Evolutionary conservation across 2,329 filamentous ascomycete species (phyloP).

Genomic region (Helotiales sp.): DNA sequence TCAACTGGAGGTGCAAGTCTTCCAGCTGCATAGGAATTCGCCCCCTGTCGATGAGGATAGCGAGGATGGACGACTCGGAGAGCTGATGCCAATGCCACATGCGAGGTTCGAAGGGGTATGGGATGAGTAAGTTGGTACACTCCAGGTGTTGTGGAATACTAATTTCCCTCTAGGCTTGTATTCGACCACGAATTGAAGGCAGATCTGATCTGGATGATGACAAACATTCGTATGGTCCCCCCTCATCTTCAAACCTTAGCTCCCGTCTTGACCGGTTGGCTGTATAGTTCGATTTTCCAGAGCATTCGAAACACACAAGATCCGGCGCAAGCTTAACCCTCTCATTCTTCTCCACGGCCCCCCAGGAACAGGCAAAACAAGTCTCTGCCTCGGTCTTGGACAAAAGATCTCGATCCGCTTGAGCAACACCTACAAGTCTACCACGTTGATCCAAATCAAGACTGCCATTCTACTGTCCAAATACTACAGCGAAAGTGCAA

Average conservation of each 20-base stretch:
- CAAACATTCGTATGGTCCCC: conserved; percentile 37
- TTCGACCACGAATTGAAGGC: conserved; percentile 41
- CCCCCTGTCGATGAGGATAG: conserved; percentile 10
- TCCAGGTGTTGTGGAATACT: neutral
- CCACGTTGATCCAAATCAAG: conserved; percentile 51
- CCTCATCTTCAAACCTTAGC: neutral
- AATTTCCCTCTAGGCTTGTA: conserved; percentile 35
- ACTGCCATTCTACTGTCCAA: conserved; percentile 52
- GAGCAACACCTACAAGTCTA: conserved; percentile 43
- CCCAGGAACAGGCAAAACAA: conserved; percentile 89
- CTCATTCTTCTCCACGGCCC: conserved; percentile 91
- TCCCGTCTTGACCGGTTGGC: neutral
- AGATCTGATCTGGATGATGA: conserved; percentile 39
- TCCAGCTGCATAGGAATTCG: conserved; percentile 21
- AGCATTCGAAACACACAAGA: conserved; percentile 50
- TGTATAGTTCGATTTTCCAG: conserved; percentile 34
- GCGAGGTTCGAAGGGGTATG: conserved; percentile 34
- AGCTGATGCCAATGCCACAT: conserved; percentile 38
- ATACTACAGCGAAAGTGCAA: conserved; percentile 54
- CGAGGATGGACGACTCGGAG: conserved; percentile 30
- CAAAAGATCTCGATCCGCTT: conserved; percentile 55
- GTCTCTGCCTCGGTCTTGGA: conserved; percentile 95
- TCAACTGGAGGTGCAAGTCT: conserved; percentile 31
- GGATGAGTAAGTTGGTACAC: conserved; percentile 35
- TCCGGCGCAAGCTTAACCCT: conserved; percentile 93